A percentile compares a stretch with the other conserved stretches of the same genome.
Conservation (phyloP, 176 grass and related monocot genomes). For the Musa troglodytarum region DNA sequence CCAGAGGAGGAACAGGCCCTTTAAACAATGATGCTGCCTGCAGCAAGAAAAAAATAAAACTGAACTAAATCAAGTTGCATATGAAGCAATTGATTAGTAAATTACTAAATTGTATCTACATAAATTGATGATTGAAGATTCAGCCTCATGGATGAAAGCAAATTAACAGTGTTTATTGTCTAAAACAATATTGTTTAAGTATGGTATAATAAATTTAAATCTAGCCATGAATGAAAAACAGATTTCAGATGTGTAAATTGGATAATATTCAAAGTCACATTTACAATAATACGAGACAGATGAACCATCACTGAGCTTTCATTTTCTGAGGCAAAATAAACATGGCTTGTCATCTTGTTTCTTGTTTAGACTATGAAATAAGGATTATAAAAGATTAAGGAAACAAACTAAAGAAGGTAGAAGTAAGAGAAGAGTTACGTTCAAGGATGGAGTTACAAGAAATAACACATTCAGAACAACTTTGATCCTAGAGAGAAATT, state of each 20-base stretch:
- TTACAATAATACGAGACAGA: neutral
- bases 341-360: neutral
- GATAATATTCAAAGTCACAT: neutral
- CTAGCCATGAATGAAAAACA: neutral
- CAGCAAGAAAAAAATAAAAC: slow-evolving; percentile 19
- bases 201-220: neutral
- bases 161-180: too few species aligned
- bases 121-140: neutral
- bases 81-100: neutral
- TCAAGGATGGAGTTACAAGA: neutral
- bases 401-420: neutral
- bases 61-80: slow-evolving; percentile 11
- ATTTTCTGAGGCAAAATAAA: neutral
- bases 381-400: too few species aligned
- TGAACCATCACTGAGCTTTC: neutral
- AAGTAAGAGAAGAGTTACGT: neutral
- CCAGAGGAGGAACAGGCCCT: slow-evolving; percentile 90
- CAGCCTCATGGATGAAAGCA: too few species aligned
- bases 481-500: neutral
- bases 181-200: neutral
- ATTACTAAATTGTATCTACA: neutral
- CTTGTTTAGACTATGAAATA: neutral
- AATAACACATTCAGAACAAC: neutral
- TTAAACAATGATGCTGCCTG: slow-evolving; percentile 97
- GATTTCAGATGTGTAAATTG: neutral